Evolutionary conservation across 2,329 filamentous ascomycete genomes (phyloP).

Genomic region (Cryphonectria carpinicola): DNA sequence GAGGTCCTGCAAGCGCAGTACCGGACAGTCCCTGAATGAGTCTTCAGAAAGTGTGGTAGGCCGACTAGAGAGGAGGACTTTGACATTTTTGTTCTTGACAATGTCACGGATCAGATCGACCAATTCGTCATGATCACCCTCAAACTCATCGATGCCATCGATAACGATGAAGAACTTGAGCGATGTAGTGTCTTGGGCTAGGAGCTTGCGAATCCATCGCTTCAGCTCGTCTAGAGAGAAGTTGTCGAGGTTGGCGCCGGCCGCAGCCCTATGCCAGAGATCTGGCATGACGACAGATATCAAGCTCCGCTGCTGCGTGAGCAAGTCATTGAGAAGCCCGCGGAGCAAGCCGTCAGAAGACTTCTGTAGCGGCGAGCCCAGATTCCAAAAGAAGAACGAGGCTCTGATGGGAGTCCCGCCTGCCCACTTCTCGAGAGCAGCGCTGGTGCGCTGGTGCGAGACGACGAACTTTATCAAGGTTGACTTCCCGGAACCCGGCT

Average conservation of each 20-base stretch:
- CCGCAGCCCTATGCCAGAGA: not conserved
- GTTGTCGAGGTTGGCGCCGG: not conserved
- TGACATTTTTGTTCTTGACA: not conserved
- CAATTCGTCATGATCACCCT: not conserved
- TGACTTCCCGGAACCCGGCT: not conserved
- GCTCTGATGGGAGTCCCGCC: not conserved
- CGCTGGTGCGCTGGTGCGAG: not conserved
- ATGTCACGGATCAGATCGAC: not conserved
- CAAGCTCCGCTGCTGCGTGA: not conserved
- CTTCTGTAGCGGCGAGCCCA: not conserved
- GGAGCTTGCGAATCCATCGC: not conserved
- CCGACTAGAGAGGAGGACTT: not conserved
- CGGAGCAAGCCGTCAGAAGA: not conserved
- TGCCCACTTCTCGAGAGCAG: not conserved
- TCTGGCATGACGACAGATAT: not conserved
- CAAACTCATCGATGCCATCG: not conserved
- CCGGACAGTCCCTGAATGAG: not conserved
- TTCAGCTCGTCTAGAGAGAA: not conserved
- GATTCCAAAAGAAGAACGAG: not conserved
- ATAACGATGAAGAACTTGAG: not conserved
- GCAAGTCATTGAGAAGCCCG: not conserved
- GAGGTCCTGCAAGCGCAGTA: not conserved
- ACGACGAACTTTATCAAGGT: not conserved
- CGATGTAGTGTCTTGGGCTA: not conserved
- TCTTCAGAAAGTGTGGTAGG: not conserved